Evolutionary conservation across 768 basidiomycete species (phyloP).

Genomic region (Rhodocollybia butyracea): DNA sequence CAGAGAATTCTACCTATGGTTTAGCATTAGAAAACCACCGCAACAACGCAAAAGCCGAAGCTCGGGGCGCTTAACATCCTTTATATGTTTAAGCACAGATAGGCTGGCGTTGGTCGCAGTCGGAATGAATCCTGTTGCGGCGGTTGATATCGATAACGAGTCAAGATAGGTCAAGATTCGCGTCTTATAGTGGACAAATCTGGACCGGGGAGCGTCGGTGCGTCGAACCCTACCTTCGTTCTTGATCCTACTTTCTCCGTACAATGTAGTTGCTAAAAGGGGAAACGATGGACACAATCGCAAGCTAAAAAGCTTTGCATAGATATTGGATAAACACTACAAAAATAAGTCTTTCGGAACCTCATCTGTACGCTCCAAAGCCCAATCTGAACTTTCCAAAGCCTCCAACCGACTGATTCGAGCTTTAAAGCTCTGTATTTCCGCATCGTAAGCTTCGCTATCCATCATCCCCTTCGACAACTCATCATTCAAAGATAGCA

Average conservation of each 20-base stretch:
- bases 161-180: no score
- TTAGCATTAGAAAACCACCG: conserved; percentile 70
- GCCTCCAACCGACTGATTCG: neutral
- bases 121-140: conserved; percentile 6
- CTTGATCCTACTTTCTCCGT: no score
- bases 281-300: no score
- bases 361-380: neutral
- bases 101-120: no score
- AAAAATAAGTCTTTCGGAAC: conserved; percentile 10
- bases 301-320: no score
- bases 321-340: no score
- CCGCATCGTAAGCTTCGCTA: neutral
- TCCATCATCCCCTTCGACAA: neutral
- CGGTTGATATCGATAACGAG: no score
- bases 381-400: neutral
- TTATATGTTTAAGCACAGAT: neutral
- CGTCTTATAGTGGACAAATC: no score
- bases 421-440: neutral
- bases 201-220: no score
- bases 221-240: no score
- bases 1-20: no score
- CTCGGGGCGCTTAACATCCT: neutral
- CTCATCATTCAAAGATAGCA: neutral
- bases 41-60: conserved; percentile 15
- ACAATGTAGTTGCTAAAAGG: no score